Base-by-base conservation (phyloP, 2,329 filamentous ascomycete species). In the Fusarium pseudoanthophilum region DNA sequence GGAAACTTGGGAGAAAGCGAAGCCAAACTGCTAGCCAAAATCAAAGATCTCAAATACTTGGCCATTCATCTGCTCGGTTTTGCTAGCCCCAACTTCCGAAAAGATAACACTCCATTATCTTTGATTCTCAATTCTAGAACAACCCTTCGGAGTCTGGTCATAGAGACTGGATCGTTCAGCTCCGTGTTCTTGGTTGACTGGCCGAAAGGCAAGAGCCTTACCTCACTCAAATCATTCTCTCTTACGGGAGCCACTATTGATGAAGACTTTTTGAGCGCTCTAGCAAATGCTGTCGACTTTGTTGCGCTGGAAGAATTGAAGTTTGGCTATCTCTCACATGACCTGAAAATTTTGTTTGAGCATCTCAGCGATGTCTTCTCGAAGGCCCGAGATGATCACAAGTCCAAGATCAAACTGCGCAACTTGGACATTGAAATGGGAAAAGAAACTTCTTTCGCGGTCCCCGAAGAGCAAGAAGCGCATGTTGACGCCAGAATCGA, bases 31-130 rank as follows among this genome's bases (percentile, higher is more conserved):
- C 30, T 78, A 13, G 9, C 24, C 2, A 45, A 46, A 11, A 45
- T 77, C 18, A 66, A 73, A 39, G 66, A 73, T 16, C 42, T 76
- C 11, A 65, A 65, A 46, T 70, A 77, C 51, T 34, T 77, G 6
- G 28, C 11, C 15, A 10, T 76, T 3, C 39, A 39, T 18, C 14
- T 42, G 18, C n/a, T 16, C 18, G 60, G 60, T 24, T 59, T 34
- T 58, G 21, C 11, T n/a, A 8, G 18, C 30, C 24, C 30, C 10
- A 21, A 28, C 10, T 37, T n/a, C n/a, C 24, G 21, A 21, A 30
- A n/a, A 21, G 30, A 21, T 0, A 28, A 43, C 26, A 21, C 16
- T 20, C 34, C 26, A 45, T 37, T 42, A 30, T 11, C 32, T 9
- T 14, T 71, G 46, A 37, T 76, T 11, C 24, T 48, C 8, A 78